Base-by-base conservation (phyloP, 768 basidiomycete genomes). In the Mycena floridula region DNA sequence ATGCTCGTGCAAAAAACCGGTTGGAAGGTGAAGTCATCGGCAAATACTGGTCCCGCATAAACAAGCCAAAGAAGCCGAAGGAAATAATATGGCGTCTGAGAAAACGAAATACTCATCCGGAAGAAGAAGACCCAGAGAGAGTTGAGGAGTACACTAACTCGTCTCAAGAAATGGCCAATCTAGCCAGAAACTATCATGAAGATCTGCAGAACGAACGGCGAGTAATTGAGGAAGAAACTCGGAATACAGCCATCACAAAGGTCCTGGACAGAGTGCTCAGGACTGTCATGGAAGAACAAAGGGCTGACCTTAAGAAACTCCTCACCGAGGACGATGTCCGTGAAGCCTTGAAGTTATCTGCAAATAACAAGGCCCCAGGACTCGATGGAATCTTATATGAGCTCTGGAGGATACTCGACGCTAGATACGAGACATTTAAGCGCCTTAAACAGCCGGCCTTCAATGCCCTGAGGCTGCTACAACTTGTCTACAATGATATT, bases 141-240 rank as follows among this genome's bases (percentile, higher is more conserved):
- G 23, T 18, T 7, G 4, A 4, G 7, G 44, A 22, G 32, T 59
- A 55, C 23, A 51, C 53, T 39, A 59, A 48, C 1, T 28, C 43
- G 0, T 60, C 64, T 0, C 7, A 46, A 0, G 41, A 59, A n/a
- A 70, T 70, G 68, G 60, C 64, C 0, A 43, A 64, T 0, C 42
- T 68, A 0, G 60, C 64, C 0, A 43, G 40, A 16, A 20, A 56
- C 12, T 55, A 64, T 39, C 62, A 68, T 39, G 42, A 60, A 1
- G 9, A 52, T 1, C 54, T 69, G 0, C 65, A 70, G 39, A 16
- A 27, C 0, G 26, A 47, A 9, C 43, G 45, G 11, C 24, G 45
- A 4, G 15, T 32, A 21, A 16, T 16, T 25, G 28, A 30, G 9
- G 9, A n/a, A 37, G 32, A 38, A 9, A 18, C 9, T 8, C 9